Percentiles rank a stretch among this genome's conserved stretches.
Conservation (phyloP, 176 grass and related monocot genomes). For the Leersia perrieri region DNA sequence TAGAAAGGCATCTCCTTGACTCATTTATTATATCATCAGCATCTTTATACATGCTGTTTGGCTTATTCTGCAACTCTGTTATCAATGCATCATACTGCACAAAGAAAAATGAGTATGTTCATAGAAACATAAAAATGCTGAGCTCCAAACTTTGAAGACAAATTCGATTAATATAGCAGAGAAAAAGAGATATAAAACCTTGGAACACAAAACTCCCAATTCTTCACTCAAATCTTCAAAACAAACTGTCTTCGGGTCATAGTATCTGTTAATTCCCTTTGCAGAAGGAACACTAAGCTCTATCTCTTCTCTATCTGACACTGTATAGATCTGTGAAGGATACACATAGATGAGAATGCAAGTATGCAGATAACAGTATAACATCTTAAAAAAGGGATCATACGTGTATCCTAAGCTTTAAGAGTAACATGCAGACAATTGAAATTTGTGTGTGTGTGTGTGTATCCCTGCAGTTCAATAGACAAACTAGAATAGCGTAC, state of each 20-base stretch:
- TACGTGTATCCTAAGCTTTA: too few species aligned
- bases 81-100: constrained; percentile 68
- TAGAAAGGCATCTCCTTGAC: constrained; percentile 53
- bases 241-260: constrained; percentile 46
- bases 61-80: constrained; percentile 46
- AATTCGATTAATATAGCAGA: neutral
- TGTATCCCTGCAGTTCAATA: constrained; percentile 23
- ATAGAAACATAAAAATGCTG: neutral
- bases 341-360: constrained; percentile 5
- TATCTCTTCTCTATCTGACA: constrained; percentile 70
- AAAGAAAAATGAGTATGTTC: neutral
- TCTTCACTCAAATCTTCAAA: constrained; percentile 63
- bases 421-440: too few species aligned
- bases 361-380: neutral
- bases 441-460: neutral
- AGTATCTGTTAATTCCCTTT: constrained; percentile 72
- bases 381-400: neutral
- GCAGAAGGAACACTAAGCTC: constrained; percentile 63
- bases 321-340: constrained; percentile 65
- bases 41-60: constrained; percentile 52
- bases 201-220: constrained; percentile 36
- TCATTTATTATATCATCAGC: constrained; percentile 56
- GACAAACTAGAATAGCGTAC: neutral
- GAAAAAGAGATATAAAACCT: constrained; percentile 45
- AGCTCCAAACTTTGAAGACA: neutral